These are phyloP conservation scores for Dendrocalamus latiflorus DNA, from an alignment of 202 grass and related monocot species.

Conservation along the genomic window DNA sequence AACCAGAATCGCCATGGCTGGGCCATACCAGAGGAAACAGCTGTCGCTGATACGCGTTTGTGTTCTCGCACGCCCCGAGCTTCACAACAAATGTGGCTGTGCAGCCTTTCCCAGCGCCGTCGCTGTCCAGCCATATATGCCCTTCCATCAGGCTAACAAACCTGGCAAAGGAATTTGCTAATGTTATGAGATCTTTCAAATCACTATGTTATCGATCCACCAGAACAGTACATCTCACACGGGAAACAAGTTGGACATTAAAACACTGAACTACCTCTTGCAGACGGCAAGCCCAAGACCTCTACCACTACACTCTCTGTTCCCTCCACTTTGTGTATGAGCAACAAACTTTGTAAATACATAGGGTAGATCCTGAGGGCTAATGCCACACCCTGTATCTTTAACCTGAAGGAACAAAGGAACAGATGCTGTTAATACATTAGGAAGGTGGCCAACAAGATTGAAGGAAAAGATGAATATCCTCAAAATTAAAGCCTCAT, in stretches of 20 bases:
- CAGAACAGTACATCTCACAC: not conserved
- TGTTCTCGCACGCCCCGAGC: no score
- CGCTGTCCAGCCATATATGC: no score
- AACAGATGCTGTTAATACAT: no score
- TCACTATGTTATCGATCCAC: not conserved
- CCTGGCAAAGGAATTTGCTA: conserved; percentile 33
- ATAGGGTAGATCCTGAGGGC: conserved; percentile 70
- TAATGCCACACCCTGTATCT: conserved; percentile 93
- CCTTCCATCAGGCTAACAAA: conserved; percentile 78
- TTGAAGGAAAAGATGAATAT: no score
- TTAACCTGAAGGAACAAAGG: no score
- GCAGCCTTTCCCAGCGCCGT: no score
- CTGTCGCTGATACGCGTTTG: no score
- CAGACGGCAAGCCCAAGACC: conserved; percentile 90
- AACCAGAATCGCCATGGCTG: no score
- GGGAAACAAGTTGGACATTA: not conserved
- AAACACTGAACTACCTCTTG: conserved; percentile 46
- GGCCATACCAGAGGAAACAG: no score
- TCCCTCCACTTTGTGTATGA: conserved; percentile 47
- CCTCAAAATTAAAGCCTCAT: no score
- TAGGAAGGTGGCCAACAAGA: no score
- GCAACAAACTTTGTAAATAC: conserved; percentile 90
- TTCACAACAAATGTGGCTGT: no score
- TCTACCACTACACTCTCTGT: conserved; percentile 56
- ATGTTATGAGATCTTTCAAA: not conserved